phyloP scores from a whole-genome alignment of 2,329 filamentous ascomycete species.

The Colletotrichum orbiculare region DNA sequence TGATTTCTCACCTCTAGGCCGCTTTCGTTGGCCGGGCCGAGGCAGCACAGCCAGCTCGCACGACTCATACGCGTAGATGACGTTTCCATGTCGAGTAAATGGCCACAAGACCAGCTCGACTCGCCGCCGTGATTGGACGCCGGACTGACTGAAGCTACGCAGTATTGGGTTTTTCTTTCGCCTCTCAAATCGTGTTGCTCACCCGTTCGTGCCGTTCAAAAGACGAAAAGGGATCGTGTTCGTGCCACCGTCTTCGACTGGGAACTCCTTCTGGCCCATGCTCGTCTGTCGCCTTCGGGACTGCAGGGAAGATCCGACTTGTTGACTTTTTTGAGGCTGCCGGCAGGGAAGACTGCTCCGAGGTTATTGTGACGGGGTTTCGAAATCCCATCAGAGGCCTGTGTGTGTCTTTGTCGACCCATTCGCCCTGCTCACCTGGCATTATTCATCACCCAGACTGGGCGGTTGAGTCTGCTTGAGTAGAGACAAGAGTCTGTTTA shows the following conservation, averaged over 20 bases:
- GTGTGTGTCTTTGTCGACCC: conserved; percentile 11
- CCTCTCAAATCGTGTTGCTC: not conserved
- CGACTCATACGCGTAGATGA: conserved; percentile 29
- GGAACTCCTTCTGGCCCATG: conserved; percentile 3
- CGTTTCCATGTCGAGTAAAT: conserved; percentile 26
- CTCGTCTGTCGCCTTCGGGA: not conserved
- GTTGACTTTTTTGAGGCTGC: conserved; percentile 17
- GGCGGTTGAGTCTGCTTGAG: not conserved
- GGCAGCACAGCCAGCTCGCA: conserved; percentile 1
- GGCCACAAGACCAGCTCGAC: conserved; percentile 27
- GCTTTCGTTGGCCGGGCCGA: conserved; percentile 23
- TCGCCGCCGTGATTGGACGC: conserved; percentile 13
- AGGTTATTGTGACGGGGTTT: conserved; percentile 29
- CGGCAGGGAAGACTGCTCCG: conserved; percentile 25
- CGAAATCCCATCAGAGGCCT: conserved; percentile 28
- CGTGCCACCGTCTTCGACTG: conserved; percentile 9
- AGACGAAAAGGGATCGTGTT: conserved; percentile 15
- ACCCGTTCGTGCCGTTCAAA: not conserved
- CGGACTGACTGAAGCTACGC: not conserved
- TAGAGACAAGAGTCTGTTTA: not conserved
- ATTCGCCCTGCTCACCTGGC: conserved; percentile 14
- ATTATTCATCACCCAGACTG: not conserved
- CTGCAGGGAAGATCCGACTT: conserved; percentile 13
- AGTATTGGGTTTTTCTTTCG: not conserved
- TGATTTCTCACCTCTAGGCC: conserved; percentile 6